A percentile compares a stretch with the other conserved stretches of the same genome.
phyloP scores from a whole-genome alignment of 805 yeast genomes.

The Peterozyma xylosa region DNA sequence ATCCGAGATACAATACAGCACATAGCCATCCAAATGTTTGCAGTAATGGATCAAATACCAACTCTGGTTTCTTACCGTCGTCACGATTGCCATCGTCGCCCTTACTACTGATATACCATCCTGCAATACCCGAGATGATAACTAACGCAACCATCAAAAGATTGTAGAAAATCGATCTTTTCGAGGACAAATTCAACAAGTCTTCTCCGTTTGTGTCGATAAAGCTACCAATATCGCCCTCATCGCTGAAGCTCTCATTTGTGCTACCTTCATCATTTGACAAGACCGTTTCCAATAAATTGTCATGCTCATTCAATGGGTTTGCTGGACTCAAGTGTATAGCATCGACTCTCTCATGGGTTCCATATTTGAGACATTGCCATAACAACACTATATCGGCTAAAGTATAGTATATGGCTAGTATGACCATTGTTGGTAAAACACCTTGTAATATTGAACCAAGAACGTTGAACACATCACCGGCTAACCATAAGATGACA shows the following conservation, averaged over 20 bases:
- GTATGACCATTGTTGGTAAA: slow-evolving; percentile 86
- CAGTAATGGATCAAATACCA: slow-evolving; percentile 68
- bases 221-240: slow-evolving; percentile 19
- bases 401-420: slow-evolving; percentile 86
- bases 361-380: slow-evolving; percentile 80
- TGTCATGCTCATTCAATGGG: slow-evolving; percentile 64
- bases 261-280: slow-evolving; percentile 28
- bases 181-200: slow-evolving; percentile 10
- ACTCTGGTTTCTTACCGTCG: slow-evolving; percentile 23
- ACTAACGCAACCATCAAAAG: slow-evolving; percentile 58
- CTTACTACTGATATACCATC: slow-evolving; percentile 69
- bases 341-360: slow-evolving; percentile 48
- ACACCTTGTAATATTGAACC: slow-evolving; percentile 90
- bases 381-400: slow-evolving; percentile 81
- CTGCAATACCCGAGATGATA: slow-evolving; percentile 71
- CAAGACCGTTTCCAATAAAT: slow-evolving; percentile 49
- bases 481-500: slow-evolving; percentile 85
- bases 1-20: slow-evolving; percentile 72
- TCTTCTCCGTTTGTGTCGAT: slow-evolving; percentile 23
- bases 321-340: slow-evolving; percentile 85
- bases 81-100: slow-evolving; percentile 24
- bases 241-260: slow-evolving; percentile 13
- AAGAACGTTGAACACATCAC: slow-evolving; percentile 87
- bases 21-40: slow-evolving; percentile 83
- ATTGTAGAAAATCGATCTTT: slow-evolving; percentile 19